Conservation (phyloP, 2,329 filamentous ascomycete species). For the Setomelanomma holmii region DNA sequence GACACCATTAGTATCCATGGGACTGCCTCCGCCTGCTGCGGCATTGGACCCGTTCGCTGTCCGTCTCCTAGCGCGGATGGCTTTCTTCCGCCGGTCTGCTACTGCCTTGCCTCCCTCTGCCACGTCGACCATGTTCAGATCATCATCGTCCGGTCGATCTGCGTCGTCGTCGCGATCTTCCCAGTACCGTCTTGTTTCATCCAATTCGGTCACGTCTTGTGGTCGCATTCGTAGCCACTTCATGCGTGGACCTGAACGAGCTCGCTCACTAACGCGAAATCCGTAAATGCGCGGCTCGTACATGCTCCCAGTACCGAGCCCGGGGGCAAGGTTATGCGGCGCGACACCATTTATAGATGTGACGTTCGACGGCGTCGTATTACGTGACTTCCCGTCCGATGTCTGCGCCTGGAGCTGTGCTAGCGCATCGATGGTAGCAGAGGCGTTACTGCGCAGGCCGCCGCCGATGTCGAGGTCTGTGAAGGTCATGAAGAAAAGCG, state of each 20-base stretch:
- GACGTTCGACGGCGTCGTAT: constrained; percentile 43
- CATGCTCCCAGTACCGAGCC: constrained; percentile 80
- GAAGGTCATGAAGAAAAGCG: constrained; percentile 97
- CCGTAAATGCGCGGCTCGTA: constrained; percentile 98
- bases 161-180: constrained; percentile 51
- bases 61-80: constrained; percentile 45
- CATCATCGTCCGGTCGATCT: constrained; percentile 46
- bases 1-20: constrained; percentile 52
- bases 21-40: constrained; percentile 41
- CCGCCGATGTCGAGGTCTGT: constrained; percentile 88
- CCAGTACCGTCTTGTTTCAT: constrained; percentile 67
- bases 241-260: constrained; percentile 91
- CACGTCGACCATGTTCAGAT: constrained; percentile 49
- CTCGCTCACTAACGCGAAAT: constrained; percentile 90
- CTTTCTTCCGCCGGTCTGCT: constrained; percentile 47
- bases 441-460: constrained; percentile 66
- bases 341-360: constrained; percentile 81
- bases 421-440: constrained; percentile 43
- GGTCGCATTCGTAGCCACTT: constrained; percentile 93
- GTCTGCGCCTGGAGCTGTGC: constrained; percentile 46
- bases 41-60: constrained; percentile 39
- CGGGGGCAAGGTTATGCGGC: constrained; percentile 85
- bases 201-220: constrained; percentile 77
- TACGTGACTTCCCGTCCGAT: constrained; percentile 41
- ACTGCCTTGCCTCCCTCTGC: constrained; percentile 39